Base-by-base conservation (phyloP, 768 basidiomycete species). In the Termitomyces heimii region DNA sequence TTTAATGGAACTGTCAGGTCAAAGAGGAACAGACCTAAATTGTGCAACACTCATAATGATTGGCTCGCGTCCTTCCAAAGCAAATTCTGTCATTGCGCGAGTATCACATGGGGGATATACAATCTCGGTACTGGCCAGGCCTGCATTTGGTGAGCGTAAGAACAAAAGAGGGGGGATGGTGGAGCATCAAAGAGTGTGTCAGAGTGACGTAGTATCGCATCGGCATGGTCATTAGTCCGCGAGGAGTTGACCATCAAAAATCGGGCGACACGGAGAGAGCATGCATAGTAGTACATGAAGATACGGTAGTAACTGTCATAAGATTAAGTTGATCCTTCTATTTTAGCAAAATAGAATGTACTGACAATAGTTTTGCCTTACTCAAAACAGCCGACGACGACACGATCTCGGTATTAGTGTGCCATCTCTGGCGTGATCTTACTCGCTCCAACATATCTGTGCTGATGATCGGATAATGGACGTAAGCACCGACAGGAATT, bases 391-490 rank as follows among this genome's bases (percentile, higher is more conserved):
- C 56, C 10, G 78, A 88, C 35, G 75, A 78, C 5, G 88, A 82
- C 28, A 89, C 82, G 2, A 64, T 55, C 35, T 75, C 74, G 3
- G 77, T 72, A 64, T 90, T 92, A 22, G 87, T 89, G 61, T 87
- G 82, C 62, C 83, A 82, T 12, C 71, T 70, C 50, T 75, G 71
- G 12, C 88, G 78, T 1, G 77, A 75, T 51, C 75, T 72, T 29
- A 97, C 92, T 35, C 96, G 85, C 51, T 79, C 77, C 34, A 98
- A 79, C 97, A 98, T 98, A 62, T 94, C 86, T 8, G 88, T 89
- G 66, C 92, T 94, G 67, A 99, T 96, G 7, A 92, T 97, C 1
- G 97, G 97, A 67, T 97, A 99, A 70, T 99, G 97, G 10, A 94
- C 84, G 64, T 98, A 99, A 29, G 94, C 89, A 9, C 89, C 94